Evolutionary conservation across 2,329 filamentous ascomycete species (phyloP).

Genomic region (Xylariaceae sp.): DNA sequence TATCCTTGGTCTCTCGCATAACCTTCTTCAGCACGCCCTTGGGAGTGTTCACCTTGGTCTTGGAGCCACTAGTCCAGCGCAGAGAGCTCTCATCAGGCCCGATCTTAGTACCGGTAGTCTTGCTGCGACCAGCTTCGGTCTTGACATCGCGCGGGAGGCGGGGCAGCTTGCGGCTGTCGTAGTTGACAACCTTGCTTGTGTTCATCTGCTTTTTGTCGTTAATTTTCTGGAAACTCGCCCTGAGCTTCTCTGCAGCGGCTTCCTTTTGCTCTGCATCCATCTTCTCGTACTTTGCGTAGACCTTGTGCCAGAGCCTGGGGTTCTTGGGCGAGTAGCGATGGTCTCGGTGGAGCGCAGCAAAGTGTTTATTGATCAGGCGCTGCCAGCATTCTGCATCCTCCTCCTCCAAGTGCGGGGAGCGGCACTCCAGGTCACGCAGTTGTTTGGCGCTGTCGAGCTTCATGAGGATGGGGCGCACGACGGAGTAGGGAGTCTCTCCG

Average conservation of each 20-base stretch:
- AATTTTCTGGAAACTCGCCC: slow-evolving; percentile 53
- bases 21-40: slow-evolving; percentile 55
- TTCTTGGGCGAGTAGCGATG: slow-evolving; percentile 64
- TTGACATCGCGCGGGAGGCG: slow-evolving; percentile 35
- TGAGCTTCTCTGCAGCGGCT: slow-evolving; percentile 55
- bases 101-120: slow-evolving; percentile 17
- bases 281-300: slow-evolving; percentile 67
- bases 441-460: slow-evolving; percentile 71
- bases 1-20: slow-evolving; percentile 52
- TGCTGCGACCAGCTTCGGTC: slow-evolving; percentile 10
- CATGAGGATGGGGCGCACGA: slow-evolving; percentile 64
- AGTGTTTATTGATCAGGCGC: slow-evolving; percentile 72
- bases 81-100: slow-evolving; percentile 31
- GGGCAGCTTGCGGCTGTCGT: slow-evolving; percentile 43
- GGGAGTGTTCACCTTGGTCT: slow-evolving; percentile 49
- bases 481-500: slow-evolving; percentile 64
- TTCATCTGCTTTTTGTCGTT: slow-evolving; percentile 56
- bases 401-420: slow-evolving; percentile 71
- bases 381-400: slow-evolving; percentile 72
- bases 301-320: slow-evolving; percentile 68
- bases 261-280: slow-evolving; percentile 55
- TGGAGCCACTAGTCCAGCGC: slow-evolving; percentile 44
- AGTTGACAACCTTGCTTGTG: slow-evolving; percentile 50
- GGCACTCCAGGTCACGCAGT: slow-evolving; percentile 68
- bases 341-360: slow-evolving; percentile 58